Conservation (phyloP, 192 early-diverging fungal species). For the Linnemannia elongata region DNA sequence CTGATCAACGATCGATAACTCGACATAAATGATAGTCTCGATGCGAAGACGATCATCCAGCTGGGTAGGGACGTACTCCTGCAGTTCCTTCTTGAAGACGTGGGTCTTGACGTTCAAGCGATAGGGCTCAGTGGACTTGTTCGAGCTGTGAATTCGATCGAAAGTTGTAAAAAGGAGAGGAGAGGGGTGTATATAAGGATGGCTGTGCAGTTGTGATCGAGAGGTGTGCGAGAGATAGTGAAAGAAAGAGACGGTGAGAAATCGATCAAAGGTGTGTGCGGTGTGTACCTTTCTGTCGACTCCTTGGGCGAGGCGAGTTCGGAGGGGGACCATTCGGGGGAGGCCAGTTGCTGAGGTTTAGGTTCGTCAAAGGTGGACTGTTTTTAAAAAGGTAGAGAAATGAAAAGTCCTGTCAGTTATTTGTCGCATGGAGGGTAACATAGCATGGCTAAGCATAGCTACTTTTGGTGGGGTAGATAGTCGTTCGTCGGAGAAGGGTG, state of each 20-base stretch:
- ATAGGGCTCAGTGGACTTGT: neutral
- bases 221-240: neutral
- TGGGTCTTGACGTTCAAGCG: constrained; percentile 52
- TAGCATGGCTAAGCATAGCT: neutral
- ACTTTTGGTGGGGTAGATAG: neutral
- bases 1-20: constrained; percentile 41
- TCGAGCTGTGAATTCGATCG: neutral
- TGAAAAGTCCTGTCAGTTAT: neutral
- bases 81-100: constrained; percentile 53
- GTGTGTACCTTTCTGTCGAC: constrained; percentile 6
- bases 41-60: constrained; percentile 50
- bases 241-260: neutral
- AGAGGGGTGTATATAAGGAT: neutral
- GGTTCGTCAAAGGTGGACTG: neutral
- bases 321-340: constrained; percentile 12
- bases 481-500: neutral
- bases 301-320: constrained; percentile 8
- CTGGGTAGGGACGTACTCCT: constrained; percentile 51
- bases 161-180: neutral
- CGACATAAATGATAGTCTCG: constrained; percentile 53
- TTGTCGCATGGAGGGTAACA: neutral
- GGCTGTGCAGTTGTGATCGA: neutral
- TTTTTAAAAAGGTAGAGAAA: neutral
- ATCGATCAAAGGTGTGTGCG: neutral
- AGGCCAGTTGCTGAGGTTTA: constrained; percentile 13